These are phyloP conservation scores for Stylonectria norvegica DNA, from an alignment of 2,329 filamentous ascomycete genomes.

Conservation along the genomic window DNA sequence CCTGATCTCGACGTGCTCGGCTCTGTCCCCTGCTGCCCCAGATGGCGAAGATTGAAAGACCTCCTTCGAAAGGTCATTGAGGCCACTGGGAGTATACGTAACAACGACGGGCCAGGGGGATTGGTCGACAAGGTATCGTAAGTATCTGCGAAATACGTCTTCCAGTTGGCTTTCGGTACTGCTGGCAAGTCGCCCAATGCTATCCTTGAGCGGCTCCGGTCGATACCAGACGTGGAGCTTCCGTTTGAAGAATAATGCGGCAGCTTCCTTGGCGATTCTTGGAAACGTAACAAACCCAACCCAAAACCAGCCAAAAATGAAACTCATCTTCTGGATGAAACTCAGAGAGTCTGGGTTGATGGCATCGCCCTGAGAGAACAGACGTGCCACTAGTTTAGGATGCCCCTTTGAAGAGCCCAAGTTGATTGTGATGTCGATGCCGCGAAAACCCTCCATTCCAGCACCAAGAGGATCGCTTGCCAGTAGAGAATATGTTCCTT, in stretches of 20 bases:
- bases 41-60: slow-evolving; percentile 35
- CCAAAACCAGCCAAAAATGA: slow-evolving; percentile 62
- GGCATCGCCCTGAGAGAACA: slow-evolving; percentile 51
- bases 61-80: slow-evolving; percentile 36
- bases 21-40: slow-evolving; percentile 7
- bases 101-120: slow-evolving; percentile 45
- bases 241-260: slow-evolving; percentile 51
- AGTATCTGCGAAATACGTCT: slow-evolving; percentile 44
- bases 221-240: slow-evolving; percentile 62
- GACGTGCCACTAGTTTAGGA: slow-evolving; percentile 58
- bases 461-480: slow-evolving; percentile 45
- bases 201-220: slow-evolving; percentile 58
- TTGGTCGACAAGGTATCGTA: slow-evolving; percentile 47
- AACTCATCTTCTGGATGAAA: slow-evolving; percentile 39
- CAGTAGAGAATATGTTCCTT: slow-evolving; percentile 51
- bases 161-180: slow-evolving; percentile 47
- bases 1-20: slow-evolving; percentile 49
- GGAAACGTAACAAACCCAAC: slow-evolving; percentile 64
- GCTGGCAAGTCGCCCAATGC: slow-evolving; percentile 52
- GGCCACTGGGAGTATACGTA: slow-evolving; percentile 52
- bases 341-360: slow-evolving; percentile 49
- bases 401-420: slow-evolving; percentile 58
- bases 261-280: slow-evolving; percentile 61
- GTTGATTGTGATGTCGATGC: slow-evolving; percentile 58
- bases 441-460: slow-evolving; percentile 34